Percentiles rank a stretch among this genome's conserved stretches.
phyloP scores from a whole-genome alignment of 2,329 filamentous ascomycete genomes.

The Cadophora sp. region DNA sequence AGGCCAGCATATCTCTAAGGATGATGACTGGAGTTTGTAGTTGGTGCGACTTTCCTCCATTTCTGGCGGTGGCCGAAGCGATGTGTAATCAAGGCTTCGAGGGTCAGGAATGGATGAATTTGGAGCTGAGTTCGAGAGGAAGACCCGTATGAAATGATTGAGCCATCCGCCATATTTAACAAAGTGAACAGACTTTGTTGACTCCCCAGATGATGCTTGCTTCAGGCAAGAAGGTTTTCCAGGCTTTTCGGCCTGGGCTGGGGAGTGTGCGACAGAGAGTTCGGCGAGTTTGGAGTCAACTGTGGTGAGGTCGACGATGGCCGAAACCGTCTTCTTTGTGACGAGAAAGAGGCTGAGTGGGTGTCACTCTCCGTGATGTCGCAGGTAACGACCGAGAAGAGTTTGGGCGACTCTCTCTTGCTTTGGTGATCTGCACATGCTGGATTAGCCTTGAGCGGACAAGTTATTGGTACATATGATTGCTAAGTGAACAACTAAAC shows the following conservation, averaged over 20 bases:
- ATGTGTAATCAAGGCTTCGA: slow-evolving; percentile 5
- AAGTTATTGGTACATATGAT: not conserved
- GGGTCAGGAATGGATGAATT: slow-evolving; percentile 17
- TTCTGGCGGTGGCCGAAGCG: not conserved
- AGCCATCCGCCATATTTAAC: slow-evolving; percentile 18
- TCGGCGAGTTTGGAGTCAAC: slow-evolving; percentile 10
- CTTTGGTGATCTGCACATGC: not conserved
- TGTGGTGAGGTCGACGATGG: slow-evolving; percentile 17
- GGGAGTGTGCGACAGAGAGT: slow-evolving; percentile 17
- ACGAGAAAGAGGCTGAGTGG: slow-evolving; percentile 23
- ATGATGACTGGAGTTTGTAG: not conserved
- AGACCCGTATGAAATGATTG: slow-evolving; percentile 10
- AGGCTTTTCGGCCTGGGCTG: slow-evolving; percentile 12
- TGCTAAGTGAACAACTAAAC: not conserved
- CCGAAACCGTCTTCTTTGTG: slow-evolving; percentile 18
- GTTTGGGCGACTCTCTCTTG: slow-evolving; percentile 10
- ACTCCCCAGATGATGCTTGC: not conserved
- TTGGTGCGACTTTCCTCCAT: not conserved
- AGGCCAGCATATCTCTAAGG: slow-evolving; percentile 16
- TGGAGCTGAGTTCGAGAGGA: slow-evolving; percentile 13
- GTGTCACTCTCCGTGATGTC: slow-evolving; percentile 21
- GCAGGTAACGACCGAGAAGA: slow-evolving; percentile 17
- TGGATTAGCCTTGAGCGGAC: not conserved
- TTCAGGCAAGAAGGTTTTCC: slow-evolving; percentile 17
- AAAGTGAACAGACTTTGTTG: slow-evolving; percentile 16